A percentile compares a stretch with the other conserved stretches of the same genome.
Evolutionary conservation across 768 basidiomycete species (phyloP).

Genomic region (Naematelia aurantialba): DNA sequence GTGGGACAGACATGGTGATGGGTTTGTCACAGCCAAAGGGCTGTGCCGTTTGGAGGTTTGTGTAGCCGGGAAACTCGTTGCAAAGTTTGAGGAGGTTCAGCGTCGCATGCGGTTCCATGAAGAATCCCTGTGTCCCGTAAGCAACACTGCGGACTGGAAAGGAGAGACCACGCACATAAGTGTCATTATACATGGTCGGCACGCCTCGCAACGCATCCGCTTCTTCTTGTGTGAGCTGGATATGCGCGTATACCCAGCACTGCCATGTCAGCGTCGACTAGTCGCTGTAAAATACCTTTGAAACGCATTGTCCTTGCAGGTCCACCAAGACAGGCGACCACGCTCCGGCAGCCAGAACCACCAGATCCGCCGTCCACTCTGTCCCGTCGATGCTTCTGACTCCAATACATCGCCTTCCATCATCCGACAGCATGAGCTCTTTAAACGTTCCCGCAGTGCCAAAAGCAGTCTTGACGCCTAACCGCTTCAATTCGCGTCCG

Average conservation of each 20-base stretch:
- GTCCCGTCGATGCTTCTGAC: slow-evolving; percentile 39
- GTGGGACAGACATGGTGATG: slow-evolving; percentile 39
- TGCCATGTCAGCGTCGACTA: too few species aligned
- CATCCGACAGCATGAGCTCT: slow-evolving; percentile 23
- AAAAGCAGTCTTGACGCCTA: slow-evolving; percentile 38
- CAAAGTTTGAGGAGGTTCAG: slow-evolving; percentile 34
- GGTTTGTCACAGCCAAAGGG: slow-evolving; percentile 31
- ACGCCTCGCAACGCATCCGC: slow-evolving; percentile 25
- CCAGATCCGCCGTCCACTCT: slow-evolving; percentile 35
- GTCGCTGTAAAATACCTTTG: too few species aligned
- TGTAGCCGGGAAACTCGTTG: slow-evolving; percentile 48
- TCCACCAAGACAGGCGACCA: slow-evolving; percentile 46
- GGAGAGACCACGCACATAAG: slow-evolving; percentile 28
- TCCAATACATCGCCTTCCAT: slow-evolving; percentile 32
- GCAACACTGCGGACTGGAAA: not conserved
- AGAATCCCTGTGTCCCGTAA: slow-evolving; percentile 34
- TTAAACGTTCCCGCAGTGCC: slow-evolving; percentile 43
- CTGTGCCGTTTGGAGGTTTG: slow-evolving; percentile 17
- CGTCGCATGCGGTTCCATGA: slow-evolving; percentile 38
- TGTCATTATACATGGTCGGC: slow-evolving; percentile 44
- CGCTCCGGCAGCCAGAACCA: slow-evolving; percentile 47
- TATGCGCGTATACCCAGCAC: slow-evolving; percentile 46
- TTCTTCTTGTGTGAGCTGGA: slow-evolving; percentile 45
- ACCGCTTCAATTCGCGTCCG: slow-evolving; percentile 26
- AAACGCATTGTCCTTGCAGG: slow-evolving; percentile 45